Percentiles rank a stretch among this genome's conserved stretches.
These are phyloP conservation scores for Phytopythium oedochilum DNA, from an alignment of 352 stramenopile species.

Conservation along the genomic window DNA sequence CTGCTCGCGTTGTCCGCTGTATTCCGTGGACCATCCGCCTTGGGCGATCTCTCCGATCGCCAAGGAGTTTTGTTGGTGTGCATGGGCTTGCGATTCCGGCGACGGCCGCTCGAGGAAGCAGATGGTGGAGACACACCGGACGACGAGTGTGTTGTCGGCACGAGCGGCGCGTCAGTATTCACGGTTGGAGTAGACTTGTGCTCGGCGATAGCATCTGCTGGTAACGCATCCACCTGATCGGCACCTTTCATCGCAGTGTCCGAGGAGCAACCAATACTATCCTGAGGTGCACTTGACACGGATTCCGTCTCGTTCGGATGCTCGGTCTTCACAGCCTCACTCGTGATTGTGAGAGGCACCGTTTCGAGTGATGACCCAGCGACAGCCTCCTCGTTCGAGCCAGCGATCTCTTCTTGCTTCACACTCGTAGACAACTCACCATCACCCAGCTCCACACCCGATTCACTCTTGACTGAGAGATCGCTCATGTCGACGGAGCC, in stretches of 20 bases:
- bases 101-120: slow-evolving; percentile 7
- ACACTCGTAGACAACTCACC: background rate
- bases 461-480: background rate
- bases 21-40: background rate
- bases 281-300: background rate
- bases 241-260: background rate
- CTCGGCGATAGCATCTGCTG: background rate
- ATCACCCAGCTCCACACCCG: background rate
- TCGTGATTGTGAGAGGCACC: background rate
- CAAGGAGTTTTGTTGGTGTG: slow-evolving; percentile 21
- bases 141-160: background rate
- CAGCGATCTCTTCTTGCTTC: background rate
- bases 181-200: background rate
- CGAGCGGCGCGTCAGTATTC: background rate
- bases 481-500: background rate
- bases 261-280: background rate
- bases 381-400: background rate
- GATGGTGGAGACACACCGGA: background rate
- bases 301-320: background rate
- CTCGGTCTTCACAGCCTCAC: background rate
- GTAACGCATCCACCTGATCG: background rate
- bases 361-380: background rate
- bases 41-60: background rate
- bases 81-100: slow-evolving; percentile 28
- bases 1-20: background rate